Percentiles rank a stretch among this genome's conserved stretches.
Conservation (phyloP, 768 basidiomycete genomes). For the Phylloporus arenicola region DNA sequence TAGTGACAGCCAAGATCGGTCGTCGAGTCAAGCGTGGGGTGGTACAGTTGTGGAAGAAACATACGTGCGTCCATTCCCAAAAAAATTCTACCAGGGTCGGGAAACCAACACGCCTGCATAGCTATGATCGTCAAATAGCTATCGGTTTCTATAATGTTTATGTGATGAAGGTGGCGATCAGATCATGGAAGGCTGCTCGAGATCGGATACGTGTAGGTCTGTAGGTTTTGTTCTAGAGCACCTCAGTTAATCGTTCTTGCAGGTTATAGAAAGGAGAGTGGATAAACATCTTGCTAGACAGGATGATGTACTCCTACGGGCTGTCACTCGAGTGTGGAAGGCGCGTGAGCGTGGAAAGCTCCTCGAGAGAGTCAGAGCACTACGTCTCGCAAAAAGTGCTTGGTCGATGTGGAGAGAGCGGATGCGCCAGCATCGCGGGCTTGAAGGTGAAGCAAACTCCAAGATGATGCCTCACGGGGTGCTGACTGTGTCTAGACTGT, state of each 20-base stretch:
- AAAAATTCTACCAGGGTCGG: neutral
- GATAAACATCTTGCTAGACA: constrained; percentile 51
- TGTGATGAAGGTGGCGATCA: constrained; percentile 43
- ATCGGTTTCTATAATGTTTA: constrained; percentile 37
- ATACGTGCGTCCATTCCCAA: constrained; percentile 40
- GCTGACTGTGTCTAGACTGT: constrained; percentile 33
- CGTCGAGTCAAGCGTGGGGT: constrained; percentile 44
- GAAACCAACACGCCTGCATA: constrained; percentile 22
- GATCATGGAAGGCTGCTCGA: constrained; percentile 51
- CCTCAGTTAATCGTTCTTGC: constrained; percentile 12
- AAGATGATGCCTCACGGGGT: neutral
- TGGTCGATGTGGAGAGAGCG: constrained; percentile 50
- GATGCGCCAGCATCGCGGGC: constrained; percentile 34
- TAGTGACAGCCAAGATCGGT: constrained; percentile 40
- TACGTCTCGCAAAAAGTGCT: constrained; percentile 40
- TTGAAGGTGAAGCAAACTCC: constrained; percentile 41
- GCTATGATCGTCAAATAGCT: constrained; percentile 41
- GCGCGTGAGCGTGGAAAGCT: constrained; percentile 58
- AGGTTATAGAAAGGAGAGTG: constrained; percentile 56
- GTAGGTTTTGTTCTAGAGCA: neutral
- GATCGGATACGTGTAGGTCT: constrained; percentile 46
- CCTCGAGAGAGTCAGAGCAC: constrained; percentile 46
- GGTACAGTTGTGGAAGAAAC: constrained; percentile 53
- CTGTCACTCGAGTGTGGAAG: constrained; percentile 60
- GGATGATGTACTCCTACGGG: constrained; percentile 53